phyloP scores from a whole-genome alignment of 768 basidiomycete species.

The Coprinopsis cinerea region DNA sequence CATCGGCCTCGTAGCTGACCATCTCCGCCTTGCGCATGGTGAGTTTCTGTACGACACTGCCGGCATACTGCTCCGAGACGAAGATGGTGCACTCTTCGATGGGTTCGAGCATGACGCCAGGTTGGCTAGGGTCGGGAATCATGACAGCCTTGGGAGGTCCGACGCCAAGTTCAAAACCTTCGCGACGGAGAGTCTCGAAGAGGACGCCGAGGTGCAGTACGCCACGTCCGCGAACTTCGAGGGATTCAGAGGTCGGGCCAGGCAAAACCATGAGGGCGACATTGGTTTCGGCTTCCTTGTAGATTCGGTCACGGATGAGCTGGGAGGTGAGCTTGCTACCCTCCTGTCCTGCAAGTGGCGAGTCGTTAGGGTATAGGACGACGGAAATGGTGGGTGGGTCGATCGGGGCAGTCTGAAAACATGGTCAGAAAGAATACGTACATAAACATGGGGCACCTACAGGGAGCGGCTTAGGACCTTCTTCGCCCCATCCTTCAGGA shows the following conservation, averaged over 20 bases:
- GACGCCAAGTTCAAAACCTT: conserved; percentile 43
- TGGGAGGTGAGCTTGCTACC: conserved; percentile 46
- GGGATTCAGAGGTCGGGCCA: conserved; percentile 42
- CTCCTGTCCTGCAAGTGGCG: conserved; percentile 39
- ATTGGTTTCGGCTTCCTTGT: conserved; percentile 47
- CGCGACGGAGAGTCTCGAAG: conserved; percentile 42
- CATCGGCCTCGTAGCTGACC: conserved; percentile 38
- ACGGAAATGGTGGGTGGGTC: conserved; percentile 47
- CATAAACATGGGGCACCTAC: conserved; percentile 20
- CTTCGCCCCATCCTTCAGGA: conserved; percentile 38
- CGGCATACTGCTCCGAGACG: conserved; percentile 42
- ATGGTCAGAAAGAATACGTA: conserved; percentile 5
- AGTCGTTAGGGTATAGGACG: conserved; percentile 42
- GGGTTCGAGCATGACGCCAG: conserved; percentile 33
- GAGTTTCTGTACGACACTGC: conserved; percentile 42
- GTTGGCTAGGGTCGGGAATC: conserved; percentile 33
- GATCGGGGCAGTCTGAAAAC: conserved; percentile 35
- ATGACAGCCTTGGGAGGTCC: conserved; percentile 48
- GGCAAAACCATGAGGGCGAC: conserved; percentile 44
- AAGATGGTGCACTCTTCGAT: conserved; percentile 41
- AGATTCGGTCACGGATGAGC: conserved; percentile 40
- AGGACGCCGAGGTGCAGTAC: conserved; percentile 48
- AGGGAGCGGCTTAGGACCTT: conserved; percentile 34
- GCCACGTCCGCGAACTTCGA: conserved; percentile 44
- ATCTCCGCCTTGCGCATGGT: conserved; percentile 47